These are phyloP conservation scores for Paxillus involutus DNA, from an alignment of 768 basidiomycete genomes.

Conservation along the genomic window DNA sequence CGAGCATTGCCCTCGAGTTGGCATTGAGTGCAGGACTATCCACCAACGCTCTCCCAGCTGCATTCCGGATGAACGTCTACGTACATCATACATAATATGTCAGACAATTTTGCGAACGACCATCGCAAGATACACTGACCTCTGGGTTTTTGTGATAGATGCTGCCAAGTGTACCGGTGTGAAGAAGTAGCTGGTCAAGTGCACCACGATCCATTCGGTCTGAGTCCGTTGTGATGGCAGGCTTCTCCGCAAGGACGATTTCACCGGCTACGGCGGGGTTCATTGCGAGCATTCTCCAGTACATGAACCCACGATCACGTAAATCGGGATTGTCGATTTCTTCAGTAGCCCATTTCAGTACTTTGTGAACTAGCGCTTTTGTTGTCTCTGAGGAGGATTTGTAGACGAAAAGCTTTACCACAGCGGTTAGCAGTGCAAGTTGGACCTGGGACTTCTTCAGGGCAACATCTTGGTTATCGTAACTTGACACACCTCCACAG, in stretches of 20 bases:
- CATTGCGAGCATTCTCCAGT: constrained; percentile 95
- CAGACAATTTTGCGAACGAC: constrained; percentile 6
- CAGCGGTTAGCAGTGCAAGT: constrained; percentile 88
- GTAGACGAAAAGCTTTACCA: constrained; percentile 95
- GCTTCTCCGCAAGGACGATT: constrained; percentile 91
- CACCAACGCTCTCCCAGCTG: constrained; percentile 74
- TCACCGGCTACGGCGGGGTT: constrained; percentile 87
- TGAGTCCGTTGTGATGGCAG: constrained; percentile 96
- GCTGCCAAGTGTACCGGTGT: constrained; percentile 91
- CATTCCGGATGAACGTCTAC: constrained; percentile 92
- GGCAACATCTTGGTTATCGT: not conserved
- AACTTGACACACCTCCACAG: constrained; percentile 69
- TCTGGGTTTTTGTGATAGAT: constrained; percentile 99
- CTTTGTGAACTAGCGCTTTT: constrained; percentile 90
- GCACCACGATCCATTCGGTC: constrained; percentile 97
- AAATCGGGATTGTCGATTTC: constrained; percentile 98
- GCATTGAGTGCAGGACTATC: constrained; percentile 91
- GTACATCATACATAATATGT: constrained; percentile 27
- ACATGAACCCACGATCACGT: constrained; percentile 97
- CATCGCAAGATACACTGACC: constrained; percentile 39
- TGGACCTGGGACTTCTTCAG: constrained; percentile 65
- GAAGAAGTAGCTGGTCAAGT: constrained; percentile 89
- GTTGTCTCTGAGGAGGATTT: constrained; percentile 80
- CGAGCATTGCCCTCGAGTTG: constrained; percentile 70
- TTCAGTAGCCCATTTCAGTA: constrained; percentile 96